Evolutionary conservation across 2,329 filamentous ascomycete species (phyloP).

Genomic region (Fusarium ramigenum): DNA sequence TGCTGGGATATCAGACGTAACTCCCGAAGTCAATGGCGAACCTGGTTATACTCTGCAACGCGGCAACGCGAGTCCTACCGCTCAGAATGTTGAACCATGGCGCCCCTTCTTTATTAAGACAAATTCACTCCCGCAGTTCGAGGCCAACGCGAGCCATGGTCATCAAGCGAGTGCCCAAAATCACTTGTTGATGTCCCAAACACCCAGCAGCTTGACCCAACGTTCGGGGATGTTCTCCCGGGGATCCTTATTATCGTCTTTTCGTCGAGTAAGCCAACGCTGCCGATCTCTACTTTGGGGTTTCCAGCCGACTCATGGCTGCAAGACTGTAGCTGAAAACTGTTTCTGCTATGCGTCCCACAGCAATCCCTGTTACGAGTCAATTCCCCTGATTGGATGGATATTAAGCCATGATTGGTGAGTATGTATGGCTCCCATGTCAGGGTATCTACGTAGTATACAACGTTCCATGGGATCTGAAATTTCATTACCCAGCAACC

Average conservation of each 20-base stretch:
- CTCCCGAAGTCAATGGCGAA: neutral
- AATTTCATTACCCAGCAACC: neutral
- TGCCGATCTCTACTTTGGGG: constrained; percentile 11
- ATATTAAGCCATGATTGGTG: neutral
- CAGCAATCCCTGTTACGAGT: neutral
- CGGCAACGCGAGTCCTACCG: neutral
- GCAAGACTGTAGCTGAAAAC: neutral
- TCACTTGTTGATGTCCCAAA: constrained; percentile 9
- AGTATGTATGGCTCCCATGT: neutral
- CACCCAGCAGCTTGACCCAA: constrained; percentile 4
- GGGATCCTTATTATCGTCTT: constrained; percentile 13
- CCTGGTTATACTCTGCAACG: neutral
- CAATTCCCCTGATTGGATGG: neutral
- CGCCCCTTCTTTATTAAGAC: neutral
- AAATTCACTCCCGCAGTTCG: neutral
- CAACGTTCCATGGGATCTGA: neutral
- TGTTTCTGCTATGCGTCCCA: constrained; percentile 3
- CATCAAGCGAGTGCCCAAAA: neutral
- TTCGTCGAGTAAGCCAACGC: constrained; percentile 6
- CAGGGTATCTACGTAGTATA: neutral
- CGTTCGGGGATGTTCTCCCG: constrained; percentile 13
- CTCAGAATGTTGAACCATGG: neutral
- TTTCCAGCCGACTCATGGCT: constrained; percentile 13
- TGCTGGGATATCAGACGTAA: neutral
- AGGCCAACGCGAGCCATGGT: neutral